A percentile compares a stretch with the other conserved stretches of the same genome.
phyloP scores from a whole-genome alignment of 306 rosid species.

The Cicer chorassanicum region DNA sequence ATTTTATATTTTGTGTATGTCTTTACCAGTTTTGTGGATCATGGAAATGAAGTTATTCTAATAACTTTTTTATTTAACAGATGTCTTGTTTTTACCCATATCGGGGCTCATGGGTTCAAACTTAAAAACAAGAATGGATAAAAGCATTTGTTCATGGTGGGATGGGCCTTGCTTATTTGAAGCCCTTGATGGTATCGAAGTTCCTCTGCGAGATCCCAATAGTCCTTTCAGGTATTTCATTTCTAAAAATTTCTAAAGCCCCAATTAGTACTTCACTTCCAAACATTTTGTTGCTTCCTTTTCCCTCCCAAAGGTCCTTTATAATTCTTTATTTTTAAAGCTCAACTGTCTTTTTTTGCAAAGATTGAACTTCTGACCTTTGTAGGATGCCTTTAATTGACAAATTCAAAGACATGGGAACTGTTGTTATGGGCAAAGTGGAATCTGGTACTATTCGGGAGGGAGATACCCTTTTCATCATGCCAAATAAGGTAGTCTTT shows the following conservation, averaged over 20 bases:
- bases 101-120: conserved; percentile 86
- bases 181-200: conserved; percentile 77
- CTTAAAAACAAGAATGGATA: conserved; percentile 73
- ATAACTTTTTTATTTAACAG: conserved; percentile 55
- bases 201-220: conserved; percentile 80
- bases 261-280: background rate
- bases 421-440: conserved; percentile 94
- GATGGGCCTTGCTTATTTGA: conserved; percentile 91
- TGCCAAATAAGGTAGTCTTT: conserved; percentile 90
- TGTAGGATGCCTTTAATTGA: conserved; percentile 89
- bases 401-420: conserved; percentile 98
- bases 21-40: conserved; percentile 37
- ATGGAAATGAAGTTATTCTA: conserved; percentile 26
- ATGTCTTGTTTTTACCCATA: conserved; percentile 86
- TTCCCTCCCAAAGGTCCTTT: background rate
- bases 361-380: conserved; percentile 41
- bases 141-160: conserved; percentile 84
- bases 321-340: conserved; percentile 4
- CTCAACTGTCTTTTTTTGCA: background rate
- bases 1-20: conserved; percentile 15
- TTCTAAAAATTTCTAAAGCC: background rate
- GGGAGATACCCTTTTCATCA: conserved; percentile 80
- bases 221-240: conserved; percentile 80
- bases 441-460: conserved; percentile 85
- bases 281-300: conserved; percentile 8